Base-by-base conservation (phyloP, 371 early-diverging fungal genomes). In the Mortierella sp. region DNA sequence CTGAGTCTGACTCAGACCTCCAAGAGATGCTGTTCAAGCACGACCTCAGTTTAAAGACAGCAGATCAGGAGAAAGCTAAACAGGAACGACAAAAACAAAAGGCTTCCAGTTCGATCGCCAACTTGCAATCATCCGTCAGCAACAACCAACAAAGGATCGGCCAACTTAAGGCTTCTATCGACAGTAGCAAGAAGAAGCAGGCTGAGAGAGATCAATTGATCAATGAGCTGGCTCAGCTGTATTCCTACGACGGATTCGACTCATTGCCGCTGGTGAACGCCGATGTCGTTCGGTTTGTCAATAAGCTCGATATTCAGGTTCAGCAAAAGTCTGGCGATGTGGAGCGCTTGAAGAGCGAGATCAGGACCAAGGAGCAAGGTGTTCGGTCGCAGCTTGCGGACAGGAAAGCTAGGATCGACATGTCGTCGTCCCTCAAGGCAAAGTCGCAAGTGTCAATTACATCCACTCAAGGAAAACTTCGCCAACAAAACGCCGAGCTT, bases 1-100 rank as follows among this genome's bases (percentile, higher is more conserved):
- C 79, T 44, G 94, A 94, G 70, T 87, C 92, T 0, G 93, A 94
- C 50, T 89, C 90, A 28, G 89, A 93, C n/a, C 77, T 94, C 42
- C 75, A 90, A 38, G 70, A 79, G 34, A 80, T 94, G 88, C 74
- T 94, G 26, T 81, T 78, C 57, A 82, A 79, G 57, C 84, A 87
- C 47, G 84, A 88, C 7, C 78, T 82, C 50, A 84, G 80, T 52
- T 58, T 79, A 11, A 83, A 79, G 73, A 88, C 80, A 28, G 84
- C 84, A 1, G 84, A 79, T 34, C 81, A 81, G 71, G 84, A 83
- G 44, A 81, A 74, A 26, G 26, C 44, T 47, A 88, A 78, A 70
- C 78, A 74, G 16, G 84, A 88, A 31, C n/a, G 77, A 48, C 26
- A 57, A 44, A 81, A 77, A 42, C 74, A 74, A 34, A 60, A 74